Conservation (phyloP, 805 yeast genomes). For the Spathaspora sp. region DNA sequence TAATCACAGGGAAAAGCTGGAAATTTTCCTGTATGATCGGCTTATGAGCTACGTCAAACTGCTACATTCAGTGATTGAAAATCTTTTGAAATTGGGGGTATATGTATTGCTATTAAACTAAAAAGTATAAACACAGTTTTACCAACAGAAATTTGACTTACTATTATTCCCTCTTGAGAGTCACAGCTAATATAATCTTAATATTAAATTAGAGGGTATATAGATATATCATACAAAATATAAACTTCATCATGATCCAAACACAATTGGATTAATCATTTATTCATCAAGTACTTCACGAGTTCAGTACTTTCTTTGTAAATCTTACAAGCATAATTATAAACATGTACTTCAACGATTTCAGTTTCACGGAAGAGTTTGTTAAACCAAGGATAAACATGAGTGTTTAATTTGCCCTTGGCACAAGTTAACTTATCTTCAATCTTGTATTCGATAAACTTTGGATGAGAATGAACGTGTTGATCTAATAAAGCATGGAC, state of each 20-base stretch:
- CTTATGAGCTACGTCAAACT: too few relatives aligned
- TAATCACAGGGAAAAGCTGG: too few relatives aligned
- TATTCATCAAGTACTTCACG: slow-evolving; percentile 1
- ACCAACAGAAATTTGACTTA: neutral
- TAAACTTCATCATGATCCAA: neutral
- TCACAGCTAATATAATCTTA: neutral
- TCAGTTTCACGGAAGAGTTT: slow-evolving; percentile 32
- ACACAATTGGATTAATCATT: neutral
- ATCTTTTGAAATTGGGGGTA: neutral
- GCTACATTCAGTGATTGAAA: too few relatives aligned
- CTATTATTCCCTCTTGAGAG: neutral
- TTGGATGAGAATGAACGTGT: slow-evolving; percentile 34
- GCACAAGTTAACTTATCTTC: slow-evolving; percentile 21
- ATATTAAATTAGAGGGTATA: neutral
- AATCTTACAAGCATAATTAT: slow-evolving; percentile 18
- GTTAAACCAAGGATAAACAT: slow-evolving; percentile 28
- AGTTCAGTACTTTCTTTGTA: slow-evolving; percentile 12
- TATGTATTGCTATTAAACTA: neutral
- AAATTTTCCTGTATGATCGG: too few relatives aligned
- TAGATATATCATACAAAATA: neutral
- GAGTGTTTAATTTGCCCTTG: slow-evolving; percentile 18
- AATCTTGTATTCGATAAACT: slow-evolving; percentile 30
- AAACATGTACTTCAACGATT: slow-evolving; percentile 27
- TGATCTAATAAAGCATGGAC: slow-evolving; percentile 29
- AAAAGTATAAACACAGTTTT: neutral